Conservation (phyloP, 2,329 filamentous ascomycete species). For the Colletotrichum scovillei region DNA sequence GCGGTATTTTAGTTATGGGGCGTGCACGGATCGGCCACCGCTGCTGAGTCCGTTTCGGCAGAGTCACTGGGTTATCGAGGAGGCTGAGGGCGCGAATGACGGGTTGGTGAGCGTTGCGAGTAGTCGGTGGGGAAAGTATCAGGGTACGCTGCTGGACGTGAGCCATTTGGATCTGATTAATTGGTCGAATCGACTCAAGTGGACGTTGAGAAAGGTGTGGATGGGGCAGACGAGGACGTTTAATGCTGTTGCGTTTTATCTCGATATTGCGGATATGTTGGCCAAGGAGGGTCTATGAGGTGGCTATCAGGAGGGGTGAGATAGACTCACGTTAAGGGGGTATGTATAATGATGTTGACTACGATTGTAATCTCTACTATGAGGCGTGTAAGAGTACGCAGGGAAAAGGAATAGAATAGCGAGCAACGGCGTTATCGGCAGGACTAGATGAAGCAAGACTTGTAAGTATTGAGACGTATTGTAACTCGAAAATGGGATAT, state of each 20-base stretch:
- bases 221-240: conserved; percentile 68
- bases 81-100: conserved; percentile 70
- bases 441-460: neutral
- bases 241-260: conserved; percentile 75
- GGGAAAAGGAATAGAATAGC: neutral
- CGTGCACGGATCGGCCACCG: conserved; percentile 62
- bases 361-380: neutral
- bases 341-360: neutral
- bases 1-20: conserved; percentile 73
- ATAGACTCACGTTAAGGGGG: neutral
- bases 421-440: neutral
- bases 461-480: neutral
- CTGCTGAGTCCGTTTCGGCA: conserved; percentile 73
- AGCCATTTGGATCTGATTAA: conserved; percentile 76
- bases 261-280: conserved; percentile 76
- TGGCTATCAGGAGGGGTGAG: neutral
- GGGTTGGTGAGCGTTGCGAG: conserved; percentile 75
- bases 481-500: accelerated
- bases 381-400: neutral
- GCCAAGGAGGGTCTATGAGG: conserved; percentile 69
- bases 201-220: conserved; percentile 62
- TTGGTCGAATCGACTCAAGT: conserved; percentile 72
- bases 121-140: conserved; percentile 71
- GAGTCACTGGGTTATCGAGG: conserved; percentile 61
- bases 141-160: conserved; percentile 70